phyloP scores from a whole-genome alignment of 192 early-diverging fungal species.

The Coemansia sp. region DNA sequence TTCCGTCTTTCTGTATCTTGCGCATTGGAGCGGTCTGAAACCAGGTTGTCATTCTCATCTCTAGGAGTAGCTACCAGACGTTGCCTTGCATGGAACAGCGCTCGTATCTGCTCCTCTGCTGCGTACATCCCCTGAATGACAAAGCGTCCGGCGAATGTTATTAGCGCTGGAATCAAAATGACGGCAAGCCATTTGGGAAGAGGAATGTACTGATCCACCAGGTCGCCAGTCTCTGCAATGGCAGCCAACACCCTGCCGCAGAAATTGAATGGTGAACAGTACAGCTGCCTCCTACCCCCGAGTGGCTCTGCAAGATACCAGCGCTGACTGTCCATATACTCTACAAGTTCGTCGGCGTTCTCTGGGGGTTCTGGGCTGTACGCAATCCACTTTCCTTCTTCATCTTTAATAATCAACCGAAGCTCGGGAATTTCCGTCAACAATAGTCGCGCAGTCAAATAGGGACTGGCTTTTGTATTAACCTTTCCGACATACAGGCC shows the following conservation, averaged over 20 bases:
- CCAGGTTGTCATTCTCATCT: neutral
- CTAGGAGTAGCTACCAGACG: neutral
- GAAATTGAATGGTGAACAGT: conserved; percentile 48
- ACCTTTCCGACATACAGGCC: conserved; percentile 33
- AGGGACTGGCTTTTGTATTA: conserved; percentile 33
- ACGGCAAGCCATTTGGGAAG: conserved; percentile 50
- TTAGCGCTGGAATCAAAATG: conserved; percentile 39
- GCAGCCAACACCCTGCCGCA: conserved; percentile 32
- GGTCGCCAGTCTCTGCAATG: conserved; percentile 37
- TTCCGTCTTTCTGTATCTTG: neutral
- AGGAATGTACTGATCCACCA: conserved; percentile 27
- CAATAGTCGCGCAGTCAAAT: conserved; percentile 45
- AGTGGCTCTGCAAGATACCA: conserved; percentile 10
- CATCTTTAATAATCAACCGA: conserved; percentile 22
- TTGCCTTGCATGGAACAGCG: neutral
- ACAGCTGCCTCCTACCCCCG: conserved; percentile 10
- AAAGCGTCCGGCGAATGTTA: conserved; percentile 35
- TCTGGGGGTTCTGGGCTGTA: conserved; percentile 17
- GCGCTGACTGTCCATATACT: conserved; percentile 32
- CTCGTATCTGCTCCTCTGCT: conserved; percentile 17
- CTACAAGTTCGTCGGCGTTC: conserved; percentile 13
- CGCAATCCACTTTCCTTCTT: conserved; percentile 28
- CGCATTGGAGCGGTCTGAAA: neutral
- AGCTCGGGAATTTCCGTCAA: conserved; percentile 42
- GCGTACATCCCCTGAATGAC: conserved; percentile 48